These are phyloP conservation scores for Colletotrichum orchidophilum DNA, from an alignment of 2,329 filamentous ascomycete genomes.

Conservation along the genomic window DNA sequence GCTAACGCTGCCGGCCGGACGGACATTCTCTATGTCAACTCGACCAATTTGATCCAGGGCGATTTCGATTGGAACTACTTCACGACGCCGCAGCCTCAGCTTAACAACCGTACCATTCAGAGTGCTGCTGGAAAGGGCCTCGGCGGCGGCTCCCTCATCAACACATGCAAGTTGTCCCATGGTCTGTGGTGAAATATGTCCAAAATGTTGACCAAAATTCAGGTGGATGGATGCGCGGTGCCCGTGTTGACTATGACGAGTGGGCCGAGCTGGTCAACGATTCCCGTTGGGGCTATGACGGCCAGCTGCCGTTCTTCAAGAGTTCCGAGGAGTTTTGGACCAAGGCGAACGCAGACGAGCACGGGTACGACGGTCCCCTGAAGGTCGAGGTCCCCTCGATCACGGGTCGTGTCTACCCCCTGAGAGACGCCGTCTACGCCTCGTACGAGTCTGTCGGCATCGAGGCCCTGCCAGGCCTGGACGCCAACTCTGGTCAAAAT, in stretches of 20 bases:
- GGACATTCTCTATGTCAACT: conserved; percentile 40
- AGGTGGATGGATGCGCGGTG: conserved; percentile 54
- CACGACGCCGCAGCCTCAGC: conserved; percentile 41
- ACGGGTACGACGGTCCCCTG: conserved; percentile 50
- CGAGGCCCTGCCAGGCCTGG: conserved; percentile 37
- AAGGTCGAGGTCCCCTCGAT: conserved; percentile 41
- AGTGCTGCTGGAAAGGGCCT: conserved; percentile 49
- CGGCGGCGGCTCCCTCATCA: conserved; percentile 51
- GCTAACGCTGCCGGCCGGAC: conserved; percentile 40
- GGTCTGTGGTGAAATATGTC: not conserved
- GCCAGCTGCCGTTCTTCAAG: conserved; percentile 55
- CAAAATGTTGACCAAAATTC: not conserved
- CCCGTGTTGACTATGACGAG: conserved; percentile 53
- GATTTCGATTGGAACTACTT: conserved; percentile 48
- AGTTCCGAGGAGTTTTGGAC: conserved; percentile 47
- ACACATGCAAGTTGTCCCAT: conserved; percentile 41
- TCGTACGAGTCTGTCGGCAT: conserved; percentile 54
- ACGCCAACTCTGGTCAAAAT: conserved; percentile 42
- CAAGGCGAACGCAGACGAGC: conserved; percentile 43
- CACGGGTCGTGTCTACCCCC: conserved; percentile 47
- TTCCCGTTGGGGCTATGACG: conserved; percentile 54
- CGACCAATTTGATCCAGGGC: conserved; percentile 41
- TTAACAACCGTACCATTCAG: conserved; percentile 38
- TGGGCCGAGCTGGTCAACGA: conserved; percentile 50
- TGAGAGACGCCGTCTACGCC: conserved; percentile 45